Evolutionary conservation across 2,329 filamentous ascomycete genomes (phyloP).

Genomic region (Trichoderma polysporum): DNA sequence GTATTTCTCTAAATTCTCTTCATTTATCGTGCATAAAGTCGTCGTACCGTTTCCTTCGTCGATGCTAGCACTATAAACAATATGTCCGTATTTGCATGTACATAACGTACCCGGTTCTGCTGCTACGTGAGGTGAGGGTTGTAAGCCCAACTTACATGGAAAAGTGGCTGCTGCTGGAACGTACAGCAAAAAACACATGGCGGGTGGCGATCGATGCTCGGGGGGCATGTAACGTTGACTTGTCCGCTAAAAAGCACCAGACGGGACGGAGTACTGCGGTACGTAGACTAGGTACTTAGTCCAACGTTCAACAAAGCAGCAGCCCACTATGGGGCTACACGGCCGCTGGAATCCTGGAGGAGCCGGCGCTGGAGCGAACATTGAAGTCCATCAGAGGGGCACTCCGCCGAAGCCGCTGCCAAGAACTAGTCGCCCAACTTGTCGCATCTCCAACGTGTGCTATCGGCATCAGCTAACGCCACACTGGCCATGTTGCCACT

Average conservation of each 20-base stretch:
- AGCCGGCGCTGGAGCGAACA: not conserved
- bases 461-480: not conserved
- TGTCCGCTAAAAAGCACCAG: too few relatives aligned
- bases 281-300: not conserved
- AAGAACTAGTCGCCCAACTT: not conserved
- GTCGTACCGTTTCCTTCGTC: not conserved
- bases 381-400: not conserved
- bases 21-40: not conserved
- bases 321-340: not conserved
- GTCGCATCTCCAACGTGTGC: not conserved
- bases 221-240: constrained; percentile 16
- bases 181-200: not conserved
- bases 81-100: not conserved
- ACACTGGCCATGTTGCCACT: not conserved
- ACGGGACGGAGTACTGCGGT: not conserved
- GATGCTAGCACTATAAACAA: constrained; percentile 1
- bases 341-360: too few relatives aligned
- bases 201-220: constrained; percentile 4
- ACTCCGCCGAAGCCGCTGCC: not conserved
- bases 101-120: not conserved
- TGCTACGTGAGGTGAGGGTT: constrained; percentile 1
- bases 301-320: not conserved
- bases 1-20: not conserved
- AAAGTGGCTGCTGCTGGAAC: not conserved
- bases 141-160: not conserved